Base-by-base conservation (phyloP, 108 stramenopile species). In the Nannochloropsis gaditana region DNA sequence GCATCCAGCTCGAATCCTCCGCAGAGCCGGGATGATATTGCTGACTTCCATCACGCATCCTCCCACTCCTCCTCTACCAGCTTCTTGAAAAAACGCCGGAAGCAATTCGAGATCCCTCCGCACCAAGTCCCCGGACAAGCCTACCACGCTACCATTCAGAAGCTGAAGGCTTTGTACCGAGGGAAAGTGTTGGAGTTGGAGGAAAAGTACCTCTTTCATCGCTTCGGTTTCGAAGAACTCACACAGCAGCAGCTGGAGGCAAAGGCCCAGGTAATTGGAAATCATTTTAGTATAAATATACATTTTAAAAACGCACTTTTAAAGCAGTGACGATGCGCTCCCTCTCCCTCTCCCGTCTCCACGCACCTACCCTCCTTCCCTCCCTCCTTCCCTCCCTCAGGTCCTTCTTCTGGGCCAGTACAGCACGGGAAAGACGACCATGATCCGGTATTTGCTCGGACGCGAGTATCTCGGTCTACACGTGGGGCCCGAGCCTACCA, bases 401-500 rank as follows among this genome's bases (percentile, higher is more conserved):
- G 42, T 87, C 44, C 44, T 87, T 31, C 15, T 87, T 43, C 45
- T 87, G 41, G 86, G 86, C 9, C 86, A 87, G 79, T 87, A 87
- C 19, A 82, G 81, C 80, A 87, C 86, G 47, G 86, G 86, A 11
- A 87, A 87, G 50, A 87, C 86, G 19, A 44, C 83, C 21, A 82
- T 87, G 45, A 87, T 87, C 45, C 17, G 42, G 8, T 44, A 87
- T 9, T 44, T 87, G 44, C 42, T 87, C 8, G 80, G 80, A 9
- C 41, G 42, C 45, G 86, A 87, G 43, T 87, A 87, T 83, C 43
- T 43, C 9, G 86, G 83, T 21, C 43, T 83, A 5, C 86, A 87
- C 82, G 82, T 87, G 43, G 86, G 86, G 9, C 86, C 86, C 19
- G 86, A 87, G 21, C 86, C 86, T 19, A 87, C 86, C 21, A 83